Evolutionary conservation across 2,329 filamentous ascomycete species (phyloP).

Genomic region (Lasiodiplodia sp.): DNA sequence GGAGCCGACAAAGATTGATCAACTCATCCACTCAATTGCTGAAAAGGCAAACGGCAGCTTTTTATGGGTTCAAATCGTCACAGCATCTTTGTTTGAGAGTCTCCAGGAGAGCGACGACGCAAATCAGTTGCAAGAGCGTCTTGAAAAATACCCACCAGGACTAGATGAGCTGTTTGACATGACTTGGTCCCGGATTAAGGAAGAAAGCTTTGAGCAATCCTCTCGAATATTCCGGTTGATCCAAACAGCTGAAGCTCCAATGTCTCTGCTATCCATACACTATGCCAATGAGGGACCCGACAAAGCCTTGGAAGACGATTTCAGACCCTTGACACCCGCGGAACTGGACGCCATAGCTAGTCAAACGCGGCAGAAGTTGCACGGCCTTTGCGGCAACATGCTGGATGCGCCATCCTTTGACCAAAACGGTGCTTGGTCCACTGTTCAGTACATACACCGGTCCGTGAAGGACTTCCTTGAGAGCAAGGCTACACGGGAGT

Average conservation of each 20-base stretch:
- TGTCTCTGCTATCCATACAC: slow-evolving; percentile 31
- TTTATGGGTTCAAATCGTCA: slow-evolving; percentile 36
- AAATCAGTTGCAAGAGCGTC: slow-evolving; percentile 28
- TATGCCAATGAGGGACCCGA: slow-evolving; percentile 32
- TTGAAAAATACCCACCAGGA: slow-evolving; percentile 31
- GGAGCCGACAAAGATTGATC: not conserved
- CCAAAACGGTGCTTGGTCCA: not conserved
- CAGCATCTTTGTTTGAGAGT: slow-evolving; percentile 31
- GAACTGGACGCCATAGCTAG: not conserved
- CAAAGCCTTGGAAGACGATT: slow-evolving; percentile 17
- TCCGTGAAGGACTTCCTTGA: slow-evolving; percentile 33
- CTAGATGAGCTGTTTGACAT: slow-evolving; percentile 33
- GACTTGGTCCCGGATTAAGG: slow-evolving; percentile 22
- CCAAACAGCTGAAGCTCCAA: slow-evolving; percentile 10
- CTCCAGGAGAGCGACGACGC: slow-evolving; percentile 31
- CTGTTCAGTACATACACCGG: slow-evolving; percentile 32
- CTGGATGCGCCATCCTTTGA: slow-evolving; percentile 27
- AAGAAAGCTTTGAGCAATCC: slow-evolving; percentile 29
- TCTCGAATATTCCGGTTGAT: slow-evolving; percentile 33
- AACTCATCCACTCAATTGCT: slow-evolving; percentile 25
- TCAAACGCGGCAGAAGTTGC: slow-evolving; percentile 25
- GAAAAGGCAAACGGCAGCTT: slow-evolving; percentile 35
- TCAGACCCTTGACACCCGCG: not conserved
- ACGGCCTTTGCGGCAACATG: slow-evolving; percentile 32
- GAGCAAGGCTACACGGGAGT: not conserved